Base-by-base conservation (phyloP, 805 yeast species). In the Dipodascus albidus region DNA sequence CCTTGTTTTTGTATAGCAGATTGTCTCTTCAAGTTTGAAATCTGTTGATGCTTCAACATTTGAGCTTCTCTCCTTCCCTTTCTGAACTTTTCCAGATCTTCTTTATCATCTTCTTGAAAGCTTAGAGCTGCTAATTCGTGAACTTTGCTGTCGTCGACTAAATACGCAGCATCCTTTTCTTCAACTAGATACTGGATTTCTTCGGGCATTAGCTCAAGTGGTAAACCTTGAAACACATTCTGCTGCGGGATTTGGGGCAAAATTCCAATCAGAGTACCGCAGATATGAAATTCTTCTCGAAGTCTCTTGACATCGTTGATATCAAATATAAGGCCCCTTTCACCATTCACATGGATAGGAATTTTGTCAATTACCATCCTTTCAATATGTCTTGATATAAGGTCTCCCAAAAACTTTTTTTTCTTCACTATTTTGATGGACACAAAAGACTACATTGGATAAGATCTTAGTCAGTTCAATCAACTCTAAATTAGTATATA, bases 161-260 rank as follows among this genome's bases (percentile, higher is more conserved):
- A 61, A 2, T 70, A 60, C 1, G 66, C 69, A 0, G 76, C 81
- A 19, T 65, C 61, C 0, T 70, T 70, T 3, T 69, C 61, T 2
- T 70, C 68, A 6, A 83, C 71, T 24, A 89, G 70, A 80, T 86
- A 86, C 9, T 80, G 57, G 0, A 82, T 80, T 61, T 91, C 98
- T 66, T 87, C 95, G 0, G 79, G 67, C 68, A 80, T 74, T 48
- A 91, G 70, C 61, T 81, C 79, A 51, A 93, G 67, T 0, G 99
- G 99, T 1, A 90, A 68, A 0, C 96, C 95, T 44, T 87, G 70
- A 61, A 90, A 85, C n/a, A 82, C 73, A 62, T 88, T 89, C 63
- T 91, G 99, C 65, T 93, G 99, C 1, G 97, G 93, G n/a, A 90
- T 88, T 49, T 81, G 75, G 0, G 96, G 86, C 27, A 93, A 69